A percentile compares a stretch with the other conserved stretches of the same genome.
phyloP scores from a whole-genome alignment of 495 filamentous ascomycete genomes.

The Hamigera avellanea region DNA sequence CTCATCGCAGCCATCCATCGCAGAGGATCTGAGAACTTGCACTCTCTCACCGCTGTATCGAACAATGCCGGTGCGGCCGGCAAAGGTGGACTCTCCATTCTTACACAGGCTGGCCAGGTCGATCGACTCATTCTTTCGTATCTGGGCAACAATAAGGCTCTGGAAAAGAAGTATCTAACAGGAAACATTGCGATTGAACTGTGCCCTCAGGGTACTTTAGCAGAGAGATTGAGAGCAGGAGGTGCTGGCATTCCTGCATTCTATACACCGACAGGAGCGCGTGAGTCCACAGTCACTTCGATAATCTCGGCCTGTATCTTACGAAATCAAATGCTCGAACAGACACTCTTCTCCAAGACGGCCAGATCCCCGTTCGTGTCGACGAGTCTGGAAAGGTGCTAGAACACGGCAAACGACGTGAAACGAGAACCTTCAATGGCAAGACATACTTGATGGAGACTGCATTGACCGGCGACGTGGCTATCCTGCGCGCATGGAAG shows the following conservation, averaged over 20 bases:
- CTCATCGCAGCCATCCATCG: constrained; percentile 66
- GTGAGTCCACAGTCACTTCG: constrained; percentile 22
- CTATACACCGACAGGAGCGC: constrained; percentile 77
- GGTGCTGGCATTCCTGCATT: constrained; percentile 86
- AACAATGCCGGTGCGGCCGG: constrained; percentile 82
- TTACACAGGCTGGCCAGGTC: constrained; percentile 68
- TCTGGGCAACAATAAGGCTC: constrained; percentile 79
- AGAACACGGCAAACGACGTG: constrained; percentile 59
- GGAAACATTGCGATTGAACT: constrained; percentile 79
- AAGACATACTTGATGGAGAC: constrained; percentile 81
- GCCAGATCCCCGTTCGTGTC: constrained; percentile 68
- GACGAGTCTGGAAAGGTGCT: constrained; percentile 63
- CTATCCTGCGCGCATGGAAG: constrained; percentile 81
- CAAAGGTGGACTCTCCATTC: constrained; percentile 62
- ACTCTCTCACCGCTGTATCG: constrained; percentile 70
- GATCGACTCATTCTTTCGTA: constrained; percentile 77
- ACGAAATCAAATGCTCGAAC: not conserved
- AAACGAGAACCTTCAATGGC: constrained; percentile 75
- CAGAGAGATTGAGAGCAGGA: constrained; percentile 72
- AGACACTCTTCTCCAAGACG: constrained; percentile 69
- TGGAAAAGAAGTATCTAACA: constrained; percentile 74
- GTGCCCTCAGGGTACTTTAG: constrained; percentile 81
- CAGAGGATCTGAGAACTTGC: constrained; percentile 54
- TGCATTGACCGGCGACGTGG: constrained; percentile 73
- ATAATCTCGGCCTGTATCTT: too few relatives aligned